These are phyloP conservation scores for Saccharum spontaneum DNA, from an alignment of 176 grass and related monocot genomes.

Conservation along the genomic window DNA sequence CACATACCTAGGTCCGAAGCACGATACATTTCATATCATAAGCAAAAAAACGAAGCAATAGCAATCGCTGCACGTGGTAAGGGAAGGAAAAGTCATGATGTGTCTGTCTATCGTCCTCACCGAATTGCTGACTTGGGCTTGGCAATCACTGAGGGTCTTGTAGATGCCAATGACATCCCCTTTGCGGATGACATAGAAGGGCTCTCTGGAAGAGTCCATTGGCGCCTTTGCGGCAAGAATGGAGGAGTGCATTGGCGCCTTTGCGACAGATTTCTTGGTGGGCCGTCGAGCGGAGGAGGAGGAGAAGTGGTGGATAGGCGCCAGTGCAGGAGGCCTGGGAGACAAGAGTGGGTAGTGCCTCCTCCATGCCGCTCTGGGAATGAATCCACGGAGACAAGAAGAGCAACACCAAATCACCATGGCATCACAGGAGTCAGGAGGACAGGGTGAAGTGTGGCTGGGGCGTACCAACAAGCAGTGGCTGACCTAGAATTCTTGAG, in stretches of 20 bases:
- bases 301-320: conserved; percentile 6
- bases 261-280: conserved; percentile 27
- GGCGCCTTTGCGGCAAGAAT: not conserved
- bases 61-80: not conserved
- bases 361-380: conserved; percentile 10
- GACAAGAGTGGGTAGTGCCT: conserved; percentile 11
- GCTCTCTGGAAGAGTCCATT: conserved; percentile 36
- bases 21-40: not conserved
- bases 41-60: not conserved
- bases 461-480: not conserved
- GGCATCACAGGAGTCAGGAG: conserved; percentile 13
- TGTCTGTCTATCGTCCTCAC: conserved; percentile 27
- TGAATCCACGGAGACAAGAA: conserved; percentile 25
- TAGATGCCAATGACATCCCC: conserved; percentile 60
- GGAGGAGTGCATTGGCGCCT: conserved; percentile 8
- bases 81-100: not conserved
- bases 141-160: conserved; percentile 63
- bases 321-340: not conserved
- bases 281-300: conserved; percentile 30
- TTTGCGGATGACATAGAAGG: conserved; percentile 80
- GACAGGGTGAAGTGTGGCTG: not conserved
- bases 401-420: conserved; percentile 23
- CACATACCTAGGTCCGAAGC: conserved; percentile 33
- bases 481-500: not conserved
- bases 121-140: conserved; percentile 74